These are phyloP conservation scores for Phytophthora brassicae DNA, from an alignment of 352 stramenopile species.

Conservation along the genomic window DNA sequence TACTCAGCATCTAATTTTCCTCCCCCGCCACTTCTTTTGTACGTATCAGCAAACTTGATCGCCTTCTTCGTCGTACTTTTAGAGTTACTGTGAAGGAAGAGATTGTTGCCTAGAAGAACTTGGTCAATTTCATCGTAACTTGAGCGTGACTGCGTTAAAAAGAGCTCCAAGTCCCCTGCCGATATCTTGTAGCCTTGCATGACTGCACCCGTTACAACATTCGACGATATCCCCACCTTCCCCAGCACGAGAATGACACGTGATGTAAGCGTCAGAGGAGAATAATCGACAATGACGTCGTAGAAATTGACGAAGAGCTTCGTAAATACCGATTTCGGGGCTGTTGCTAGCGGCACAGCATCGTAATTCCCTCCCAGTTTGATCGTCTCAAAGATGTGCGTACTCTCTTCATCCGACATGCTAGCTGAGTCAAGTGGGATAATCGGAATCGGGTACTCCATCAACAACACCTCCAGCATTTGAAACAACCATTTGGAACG, in stretches of 20 bases:
- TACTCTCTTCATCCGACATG: conserved; percentile 57
- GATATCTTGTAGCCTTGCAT: conserved; percentile 89
- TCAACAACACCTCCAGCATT: conserved; percentile 72
- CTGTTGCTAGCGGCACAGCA: conserved; percentile 61
- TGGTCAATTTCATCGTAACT: conserved; percentile 76
- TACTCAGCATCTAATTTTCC: background rate
- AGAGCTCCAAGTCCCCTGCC: conserved; percentile 69
- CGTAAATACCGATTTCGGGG: conserved; percentile 84
- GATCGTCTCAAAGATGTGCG: conserved; percentile 42
- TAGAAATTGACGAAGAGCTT: conserved; percentile 89
- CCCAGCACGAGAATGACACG: conserved; percentile 77
- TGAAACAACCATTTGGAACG: conserved; percentile 81
- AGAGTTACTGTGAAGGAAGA: conserved; percentile 37
- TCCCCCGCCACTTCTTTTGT: conserved; percentile 8
- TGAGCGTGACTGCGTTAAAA: conserved; percentile 59
- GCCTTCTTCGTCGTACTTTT: conserved; percentile 40
- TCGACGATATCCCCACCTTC: conserved; percentile 77
- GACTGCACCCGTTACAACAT: conserved; percentile 81
- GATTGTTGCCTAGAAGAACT: conserved; percentile 61
- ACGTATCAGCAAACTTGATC: conserved; percentile 45
- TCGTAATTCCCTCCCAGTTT: conserved; percentile 40
- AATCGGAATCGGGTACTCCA: conserved; percentile 83
- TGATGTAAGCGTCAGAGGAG: conserved; percentile 57
- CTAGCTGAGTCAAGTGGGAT: conserved; percentile 80
- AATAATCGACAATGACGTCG: conserved; percentile 80